Evolutionary conservation across 768 basidiomycete species (phyloP), one percentile per base, ranked within the genome.

Genomic region (Podaxis carcinomalis): DNA sequence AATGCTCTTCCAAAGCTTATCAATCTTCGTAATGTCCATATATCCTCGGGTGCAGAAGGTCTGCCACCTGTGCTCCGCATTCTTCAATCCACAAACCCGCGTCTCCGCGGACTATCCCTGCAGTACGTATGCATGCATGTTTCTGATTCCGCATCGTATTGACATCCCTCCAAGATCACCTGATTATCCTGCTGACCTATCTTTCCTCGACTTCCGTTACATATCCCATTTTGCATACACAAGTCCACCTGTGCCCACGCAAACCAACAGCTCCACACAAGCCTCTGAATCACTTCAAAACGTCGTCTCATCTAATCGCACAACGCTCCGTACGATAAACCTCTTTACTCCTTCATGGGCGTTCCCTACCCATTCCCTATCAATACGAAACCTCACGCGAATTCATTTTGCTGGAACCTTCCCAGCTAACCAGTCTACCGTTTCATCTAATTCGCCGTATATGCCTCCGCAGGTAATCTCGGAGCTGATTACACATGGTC

Each of bases 1-100:
- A 90, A 89, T 49, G 85, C 86, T 2, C 74, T 90, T 9, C 86
- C 87, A 7, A 86, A 84, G 66, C 68, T 90, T 28, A 70, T 72
- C 53, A 87, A 83, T 64, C 74, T 90, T 37, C 77, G 80, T 32
- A 84, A 83, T 59, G 79, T 87, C 2, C 82, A 85, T 67, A 83
- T 87, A 47, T 80, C 80, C n/a, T 84, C 86, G 14, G 74, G 79
- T 1, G 78, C 74, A 40, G 83, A 84, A 16, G 78, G 83, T 39
- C 79, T 88, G 49, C 65, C 75, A 7, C 77, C 80, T 1, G 76
- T 88, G 27, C 69, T 88, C 35, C 75, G 78, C 5, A 77, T 83
- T 4, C 69, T 90, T 14, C 82, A 87, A 63, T 70, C 70, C 9
- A 73, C 76, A 10, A 80, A 77, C 56, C 83, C 85, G 21, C 78